Evolutionary conservation across 345 rosid species (phyloP), one percentile per base, ranked within the genome.

Genomic region (Chamaenerion angustifolium): DNA sequence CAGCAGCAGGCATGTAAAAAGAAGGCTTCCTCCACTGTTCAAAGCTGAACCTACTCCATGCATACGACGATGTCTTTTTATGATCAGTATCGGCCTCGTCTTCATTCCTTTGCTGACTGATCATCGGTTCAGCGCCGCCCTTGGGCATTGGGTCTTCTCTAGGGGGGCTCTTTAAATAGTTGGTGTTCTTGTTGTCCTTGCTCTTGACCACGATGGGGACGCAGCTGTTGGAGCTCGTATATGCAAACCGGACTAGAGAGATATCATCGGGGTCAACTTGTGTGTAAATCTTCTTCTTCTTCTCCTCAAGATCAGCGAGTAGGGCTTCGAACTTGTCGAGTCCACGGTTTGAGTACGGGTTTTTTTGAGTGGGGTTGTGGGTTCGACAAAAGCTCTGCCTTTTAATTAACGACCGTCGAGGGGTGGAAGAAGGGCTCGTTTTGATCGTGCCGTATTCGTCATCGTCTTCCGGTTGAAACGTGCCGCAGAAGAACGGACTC

Each of bases 261-360:
- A 74, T 65, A 1, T 80, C 76, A 1, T 65, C 55, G 14, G 86
- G 64, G 27, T 71, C 76, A 31, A 59, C 56, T 49, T 71, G 65
- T 0, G 94, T 73, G 60, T 75, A 79, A 7, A 87, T 81, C 75
- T 62, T 56, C 55, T 73, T 77, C 59, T 63, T 68, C 62, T 81
- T 81, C 67, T 75, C 76, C 45, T 79, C 82, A 4, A 87, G 81
- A 6, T 75, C 80, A 0, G 81, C 65, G 51, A 79, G 51, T 59
- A 83, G 94, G 15, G 78, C 74, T 13, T 83, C 72, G 68, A 87
- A 87, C 56, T 74, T 81, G 44, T 83, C 94, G 1, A 75, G 87
- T 16, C 96, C 89, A 12, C 79, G 79, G 2, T 52, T 40, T 11
- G 96, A 73, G 62, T 73, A 87, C 0, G 94, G 96, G 78, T 87